phyloP scores from a whole-genome alignment of 2,329 filamentous ascomycete genomes.

The Achaetomium macrosporum region DNA sequence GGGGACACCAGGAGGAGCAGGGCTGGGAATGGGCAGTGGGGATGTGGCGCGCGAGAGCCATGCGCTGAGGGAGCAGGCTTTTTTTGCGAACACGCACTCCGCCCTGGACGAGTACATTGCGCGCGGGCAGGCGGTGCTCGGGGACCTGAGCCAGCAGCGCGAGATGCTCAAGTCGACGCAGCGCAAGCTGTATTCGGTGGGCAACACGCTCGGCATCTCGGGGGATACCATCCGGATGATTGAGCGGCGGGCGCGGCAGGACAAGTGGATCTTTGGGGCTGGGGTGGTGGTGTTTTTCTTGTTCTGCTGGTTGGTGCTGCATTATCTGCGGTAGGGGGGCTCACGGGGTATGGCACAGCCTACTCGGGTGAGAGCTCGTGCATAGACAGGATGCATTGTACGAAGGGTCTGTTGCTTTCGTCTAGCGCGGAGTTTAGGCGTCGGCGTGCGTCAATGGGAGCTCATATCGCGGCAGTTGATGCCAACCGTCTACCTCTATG shows the following conservation, averaged over 20 bases:
- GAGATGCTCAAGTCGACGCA: conserved; percentile 96
- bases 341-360: too few relatives aligned
- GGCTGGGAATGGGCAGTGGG: conserved; percentile 45
- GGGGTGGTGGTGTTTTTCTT: conserved; percentile 80
- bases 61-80: conserved; percentile 81
- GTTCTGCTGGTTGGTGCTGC: conserved; percentile 88
- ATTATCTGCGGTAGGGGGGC: conserved; percentile 67
- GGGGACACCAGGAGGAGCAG: conserved; percentile 31
- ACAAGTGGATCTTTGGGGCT: conserved; percentile 96
- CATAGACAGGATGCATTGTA: too few relatives aligned
- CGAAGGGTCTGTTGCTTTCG: too few relatives aligned
- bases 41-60: conserved; percentile 71
- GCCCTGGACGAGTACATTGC: conserved; percentile 94
- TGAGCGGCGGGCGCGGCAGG: conserved; percentile 82
- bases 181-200: conserved; percentile 81
- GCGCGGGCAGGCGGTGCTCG: conserved; percentile 80
- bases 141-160: conserved; percentile 80
- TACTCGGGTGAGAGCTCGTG: neutral
- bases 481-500: conserved; percentile 1
- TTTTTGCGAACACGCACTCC: conserved; percentile 73
- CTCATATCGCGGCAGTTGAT: conserved; percentile 2
- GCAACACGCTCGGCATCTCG: conserved; percentile 86
- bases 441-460: neutral
- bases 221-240: conserved; percentile 98
- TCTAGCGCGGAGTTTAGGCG: conserved; percentile 22